A percentile compares a stretch with the other conserved stretches of the same genome.
Evolutionary conservation across 805 yeast genomes (phyloP).

Genomic region (Myxozyma vanderwaltii): DNA sequence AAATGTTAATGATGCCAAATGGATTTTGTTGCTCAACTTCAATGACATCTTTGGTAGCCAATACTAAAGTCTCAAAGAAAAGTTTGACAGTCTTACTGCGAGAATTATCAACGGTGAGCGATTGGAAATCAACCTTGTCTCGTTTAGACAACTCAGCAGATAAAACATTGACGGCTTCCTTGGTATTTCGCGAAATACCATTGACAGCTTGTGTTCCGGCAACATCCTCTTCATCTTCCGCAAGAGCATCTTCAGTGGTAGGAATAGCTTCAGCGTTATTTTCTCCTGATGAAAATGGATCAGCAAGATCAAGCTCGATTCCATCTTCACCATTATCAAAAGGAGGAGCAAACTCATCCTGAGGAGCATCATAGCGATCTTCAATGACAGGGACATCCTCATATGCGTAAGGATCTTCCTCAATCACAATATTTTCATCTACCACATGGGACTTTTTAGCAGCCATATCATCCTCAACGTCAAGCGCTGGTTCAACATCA

Average conservation of each 20-base stretch:
- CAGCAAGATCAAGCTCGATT: slow-evolving; percentile 22
- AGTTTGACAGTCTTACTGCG: slow-evolving; percentile 65
- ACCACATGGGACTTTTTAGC: slow-evolving; percentile 21
- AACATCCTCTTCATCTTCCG: slow-evolving; percentile 12
- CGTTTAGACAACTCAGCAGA: slow-evolving; percentile 42
- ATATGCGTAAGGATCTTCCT: slow-evolving; percentile 10
- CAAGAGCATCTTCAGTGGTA: not conserved
- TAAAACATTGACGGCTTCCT: slow-evolving; percentile 54
- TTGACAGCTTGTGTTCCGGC: slow-evolving; percentile 26
- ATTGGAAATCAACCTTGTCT: slow-evolving; percentile 40
- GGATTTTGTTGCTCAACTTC: slow-evolving; percentile 59
- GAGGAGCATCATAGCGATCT: slow-evolving; percentile 8
- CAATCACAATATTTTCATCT: slow-evolving; percentile 7
- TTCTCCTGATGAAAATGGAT: not conserved
- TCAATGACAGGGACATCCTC: slow-evolving; percentile 11
- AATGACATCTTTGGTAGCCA: slow-evolving; percentile 76
- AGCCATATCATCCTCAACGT: slow-evolving; percentile 21
- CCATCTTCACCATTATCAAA: slow-evolving; percentile 5
- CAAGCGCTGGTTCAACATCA: slow-evolving; percentile 4
- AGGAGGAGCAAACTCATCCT: slow-evolving; percentile 5
- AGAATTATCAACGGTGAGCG: slow-evolving; percentile 38
- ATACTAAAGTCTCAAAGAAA: slow-evolving; percentile 79
- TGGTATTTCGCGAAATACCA: slow-evolving; percentile 47
- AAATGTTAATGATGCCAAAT: slow-evolving; percentile 62
- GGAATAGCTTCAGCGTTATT: not conserved